A percentile compares a stretch with the other conserved stretches of the same genome.
Evolutionary conservation across 805 yeast species (phyloP).

Genomic region (Phaffomyces thermotolerans): DNA sequence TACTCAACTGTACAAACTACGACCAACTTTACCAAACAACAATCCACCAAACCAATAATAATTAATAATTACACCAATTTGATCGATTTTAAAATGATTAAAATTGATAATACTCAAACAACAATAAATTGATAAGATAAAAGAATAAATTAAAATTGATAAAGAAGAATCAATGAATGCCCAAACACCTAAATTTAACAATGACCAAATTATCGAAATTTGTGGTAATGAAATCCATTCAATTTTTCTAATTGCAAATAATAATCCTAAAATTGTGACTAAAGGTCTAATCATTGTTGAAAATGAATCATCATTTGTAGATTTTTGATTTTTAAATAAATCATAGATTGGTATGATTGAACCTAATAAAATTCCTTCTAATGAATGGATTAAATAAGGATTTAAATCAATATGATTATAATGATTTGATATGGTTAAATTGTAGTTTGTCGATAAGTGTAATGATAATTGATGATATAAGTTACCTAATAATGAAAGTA

Average conservation of each 20-base stretch:
- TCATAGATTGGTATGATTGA: constrained; percentile 40
- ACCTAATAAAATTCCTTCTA: constrained; percentile 58
- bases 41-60: constrained; percentile 59
- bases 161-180: constrained; percentile 45
- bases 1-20: constrained; percentile 32
- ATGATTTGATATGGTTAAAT: neutral
- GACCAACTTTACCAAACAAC: constrained; percentile 63
- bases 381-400: constrained; percentile 23
- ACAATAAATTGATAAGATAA: constrained; percentile 34
- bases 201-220: constrained; percentile 55
- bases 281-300: constrained; percentile 30
- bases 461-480: constrained; percentile 5
- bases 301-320: neutral
- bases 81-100: constrained; percentile 9
- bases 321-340: neutral
- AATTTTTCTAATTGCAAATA: constrained; percentile 60
- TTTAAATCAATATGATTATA: no score
- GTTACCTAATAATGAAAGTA: constrained; percentile 4
- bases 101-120: constrained; percentile 35
- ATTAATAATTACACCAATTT: constrained; percentile 22
- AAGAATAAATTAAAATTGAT: neutral
- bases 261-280: constrained; percentile 62
- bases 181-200: constrained; percentile 63
- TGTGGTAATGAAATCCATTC: constrained; percentile 65
- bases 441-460: neutral